Percentiles rank a stretch among this genome's conserved stretches.
Evolutionary conservation across 2,329 filamentous ascomycete species (phyloP).

Genomic region (Cladorrhinum sp.): DNA sequence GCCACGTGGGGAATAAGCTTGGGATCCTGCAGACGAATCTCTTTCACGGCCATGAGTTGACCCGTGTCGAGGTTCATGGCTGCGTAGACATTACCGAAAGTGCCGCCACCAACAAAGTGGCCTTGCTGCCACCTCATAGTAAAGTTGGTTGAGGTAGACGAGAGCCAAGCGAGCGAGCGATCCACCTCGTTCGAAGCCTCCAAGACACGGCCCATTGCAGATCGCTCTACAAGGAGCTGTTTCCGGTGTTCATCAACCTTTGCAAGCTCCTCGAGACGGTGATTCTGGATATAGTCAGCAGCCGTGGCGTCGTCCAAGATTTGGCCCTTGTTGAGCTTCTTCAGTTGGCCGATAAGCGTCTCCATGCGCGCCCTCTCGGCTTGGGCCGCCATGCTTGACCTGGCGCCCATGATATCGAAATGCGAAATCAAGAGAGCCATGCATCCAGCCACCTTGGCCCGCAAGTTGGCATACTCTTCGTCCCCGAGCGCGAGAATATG

Average conservation of each 20-base stretch:
- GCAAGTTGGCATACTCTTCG: conserved; percentile 77
- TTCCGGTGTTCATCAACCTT: conserved; percentile 76
- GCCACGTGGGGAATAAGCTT: conserved; percentile 94
- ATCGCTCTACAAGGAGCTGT: conserved; percentile 77
- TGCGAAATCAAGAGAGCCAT: conserved; percentile 98
- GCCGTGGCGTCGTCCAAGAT: conserved; percentile 82
- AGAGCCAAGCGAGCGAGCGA: conserved; percentile 88
- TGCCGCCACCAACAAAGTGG: conserved; percentile 95
- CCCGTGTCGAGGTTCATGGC: conserved; percentile 96
- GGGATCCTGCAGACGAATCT: conserved; percentile 94
- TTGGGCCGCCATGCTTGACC: conserved; percentile 88
- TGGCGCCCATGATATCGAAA: conserved; percentile 98
- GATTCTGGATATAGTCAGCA: conserved; percentile 66
- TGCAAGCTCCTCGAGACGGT: conserved; percentile 69
- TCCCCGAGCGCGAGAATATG: conserved; percentile 91
- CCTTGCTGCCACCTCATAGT: conserved; percentile 97
- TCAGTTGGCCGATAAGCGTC: conserved; percentile 70
- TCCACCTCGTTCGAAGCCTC: conserved; percentile 96
- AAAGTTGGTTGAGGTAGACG: conserved; percentile 90
- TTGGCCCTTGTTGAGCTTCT: conserved; percentile 73
- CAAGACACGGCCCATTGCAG: conserved; percentile 83
- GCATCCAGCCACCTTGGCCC: conserved; percentile 88
- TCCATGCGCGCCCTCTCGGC: conserved; percentile 88
- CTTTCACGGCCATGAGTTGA: conserved; percentile 97
- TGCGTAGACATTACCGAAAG: conserved; percentile 95